Base-by-base conservation (phyloP, 345 rosid species). In the Populus davidiana region DNA sequence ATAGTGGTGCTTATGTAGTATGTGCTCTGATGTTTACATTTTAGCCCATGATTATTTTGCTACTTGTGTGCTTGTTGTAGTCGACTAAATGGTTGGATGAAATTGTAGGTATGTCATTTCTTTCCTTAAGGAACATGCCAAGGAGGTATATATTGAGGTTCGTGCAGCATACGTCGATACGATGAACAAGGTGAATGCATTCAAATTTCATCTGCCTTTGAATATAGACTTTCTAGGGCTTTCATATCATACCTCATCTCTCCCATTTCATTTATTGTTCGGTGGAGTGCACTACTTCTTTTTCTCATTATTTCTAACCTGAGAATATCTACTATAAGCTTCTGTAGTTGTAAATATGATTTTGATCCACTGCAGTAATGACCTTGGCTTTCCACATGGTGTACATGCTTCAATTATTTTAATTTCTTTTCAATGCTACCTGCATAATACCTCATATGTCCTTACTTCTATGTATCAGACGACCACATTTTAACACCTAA, bases 81-180 rank as follows among this genome's bases (percentile, higher is more conserved):
- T 77, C 50, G 66, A 56, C 72, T 79, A 69, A 75, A 47, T 67
- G 52, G 44, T 70, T 67, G 27, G 33, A 12, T 86, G 76, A 62
- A 69, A 63, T 72, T 83, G 77, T 84, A 96, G 99, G 93, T 96
- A 93, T 83, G 80, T 89, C 41, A 83, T 92, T 82, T 81, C 91
- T 72, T 96, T 96, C 85, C 91, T 93, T 80, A 93, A 92, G 89
- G 98, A 89, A 85, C 94, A 96, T 81, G 97, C 95, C 80, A 93
- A 87, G 85, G 98, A 96, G 83, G 89, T 96, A 43, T 91, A 91
- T 85, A 70, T 44, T 80, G 97, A 96, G 82, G 97, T 96, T 75
- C 95, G 97, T 80, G 94, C 87, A 80, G 97, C 99, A 13, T 96
- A 96, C 75, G 77, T 91, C 29, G 98, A 93, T 87, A 96, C 99